Base-by-base conservation (phyloP, 1,284 basidiomycete species). In the Rhizoctonia solani region DNA sequence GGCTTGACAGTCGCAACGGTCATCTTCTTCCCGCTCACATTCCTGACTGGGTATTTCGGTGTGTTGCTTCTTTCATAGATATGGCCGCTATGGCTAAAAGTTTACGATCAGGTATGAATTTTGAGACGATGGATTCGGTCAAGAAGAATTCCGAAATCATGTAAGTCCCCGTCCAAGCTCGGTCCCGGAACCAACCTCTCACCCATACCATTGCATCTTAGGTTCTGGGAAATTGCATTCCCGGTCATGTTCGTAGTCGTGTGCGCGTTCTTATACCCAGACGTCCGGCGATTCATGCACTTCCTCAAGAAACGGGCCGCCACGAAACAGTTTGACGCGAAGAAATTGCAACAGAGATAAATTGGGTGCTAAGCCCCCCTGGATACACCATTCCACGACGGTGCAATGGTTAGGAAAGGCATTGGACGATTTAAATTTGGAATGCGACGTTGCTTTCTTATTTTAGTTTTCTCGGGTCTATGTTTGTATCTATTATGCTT, bases 11-110 rank as follows among this genome's bases (percentile, higher is more conserved):
- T 87, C 14, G 83, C 82, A 0, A 89, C 86, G 1, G 85, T 89
- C 72, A 84, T 88, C 71, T 89, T 86, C 77, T 75, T 89, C 14
- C 88, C 88, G 0, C 74, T 89, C 25, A 88, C 87, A 1, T 79
- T 89, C 29, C 78, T 90, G 16, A 87, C 87, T 16, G 87, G 87
- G 44, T 89, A 89, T 76, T 89, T 89, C 72, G 85, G 70, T 69
- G 32, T 21, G 68, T 58, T 34, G 14, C 9, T 9, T 19, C 86
- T 74, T 70, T 84, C 79, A 34, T 54, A 37, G 23, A 44, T 44
- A 32, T 49, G 19, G n/a, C 39, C 23, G 50, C 25, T 23, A 21
- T 29, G 66, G 69, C 39, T 71, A 88, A 83, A 34, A 4, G 54
- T 39, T 42, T 44, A 8, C 41, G n/a, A n/a, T 25, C 34, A 69